Base-by-base conservation (phyloP, 768 basidiomycete species). In the Lentinus tigrinus region DNA sequence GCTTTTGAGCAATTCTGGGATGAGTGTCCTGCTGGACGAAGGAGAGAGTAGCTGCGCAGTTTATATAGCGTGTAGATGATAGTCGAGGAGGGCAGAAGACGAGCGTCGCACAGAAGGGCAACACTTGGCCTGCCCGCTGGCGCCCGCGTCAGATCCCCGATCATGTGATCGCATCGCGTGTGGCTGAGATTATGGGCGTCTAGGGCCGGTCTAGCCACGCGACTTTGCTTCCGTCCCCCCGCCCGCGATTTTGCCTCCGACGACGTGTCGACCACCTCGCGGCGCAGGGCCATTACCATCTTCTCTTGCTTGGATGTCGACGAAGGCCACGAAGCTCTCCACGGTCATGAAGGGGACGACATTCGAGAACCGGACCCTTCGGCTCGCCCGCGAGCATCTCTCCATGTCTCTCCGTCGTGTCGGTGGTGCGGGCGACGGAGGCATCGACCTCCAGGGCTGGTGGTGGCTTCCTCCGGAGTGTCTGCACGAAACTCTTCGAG, bases 341-440 rank as follows among this genome's bases (percentile, higher is more conserved):
- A 77, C 85, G 0, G 83, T 87, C 0, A 82, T 86, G 54, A 81
- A 85, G 27, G 94, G 94, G 2, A 78, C 73, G 1, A 83, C 84
- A 0, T 97, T 94, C 67, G 94, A 97, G 69, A 69, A 82, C 27
- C 82, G 87, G 1, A 85, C 87, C 0, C 78, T 87, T 26, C 69
- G 72, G 9, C 65, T 92, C 5, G 78, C 94, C 4, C 82, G 84
- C 37, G 70, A 80, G 2, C 71, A 83, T 46, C 74, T 95, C 48
- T 91, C 88, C 36, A 97, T 96, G 94, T 79, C 85, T 1, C 78
- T 95, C 4, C 78, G 73, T 46, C 83, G 85, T 50, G 85, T 95
- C 16, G 94, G 94, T 4, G 93, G 94, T n/a, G 85, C 80, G 65
- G 80, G 84, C n/a, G 95, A 96, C 69, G 93, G 94, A 4, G 95